Conservation (phyloP, 2,329 filamentous ascomycete species). For the Didymella arachidicola region DNA sequence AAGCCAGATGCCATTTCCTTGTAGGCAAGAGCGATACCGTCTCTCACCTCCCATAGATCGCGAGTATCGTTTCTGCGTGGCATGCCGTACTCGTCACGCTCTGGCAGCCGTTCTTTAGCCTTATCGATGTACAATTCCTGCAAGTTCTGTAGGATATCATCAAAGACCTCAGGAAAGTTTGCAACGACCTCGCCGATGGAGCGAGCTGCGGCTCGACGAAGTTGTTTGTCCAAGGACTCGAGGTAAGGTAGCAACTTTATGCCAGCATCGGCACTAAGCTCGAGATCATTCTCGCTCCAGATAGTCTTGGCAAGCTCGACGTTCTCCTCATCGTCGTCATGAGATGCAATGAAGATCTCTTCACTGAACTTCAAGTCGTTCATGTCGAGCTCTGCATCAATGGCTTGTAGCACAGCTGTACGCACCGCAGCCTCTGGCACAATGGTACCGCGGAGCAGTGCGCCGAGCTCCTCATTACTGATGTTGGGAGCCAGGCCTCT, state of each 20-base stretch:
- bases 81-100: slow-evolving; percentile 94
- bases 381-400: slow-evolving; percentile 90
- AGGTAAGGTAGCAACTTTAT: slow-evolving; percentile 78
- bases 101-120: slow-evolving; percentile 81
- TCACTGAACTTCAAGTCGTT: slow-evolving; percentile 85
- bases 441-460: slow-evolving; percentile 80
- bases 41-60: slow-evolving; percentile 90
- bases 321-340: slow-evolving; percentile 91
- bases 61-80: slow-evolving; percentile 84
- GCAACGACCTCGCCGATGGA: slow-evolving; percentile 78
- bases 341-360: slow-evolving; percentile 91
- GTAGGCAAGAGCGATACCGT: slow-evolving; percentile 88
- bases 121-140: slow-evolving; percentile 77
- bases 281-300: slow-evolving; percentile 91
- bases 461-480: slow-evolving; percentile 71
- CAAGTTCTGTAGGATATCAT: slow-evolving; percentile 69
- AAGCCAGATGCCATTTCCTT: slow-evolving; percentile 79
- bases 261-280: slow-evolving; percentile 71
- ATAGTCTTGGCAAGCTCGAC: slow-evolving; percentile 82
- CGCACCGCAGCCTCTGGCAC: slow-evolving; percentile 82
- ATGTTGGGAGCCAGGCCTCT: slow-evolving; percentile 87
- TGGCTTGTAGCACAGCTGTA: slow-evolving; percentile 84
- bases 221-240: slow-evolving; percentile 78
- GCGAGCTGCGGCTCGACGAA: slow-evolving; percentile 83
- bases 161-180: slow-evolving; percentile 66